Conservation (phyloP, 2,329 filamentous ascomycete genomes). For the Scopulariopsis brevicaulis region DNA sequence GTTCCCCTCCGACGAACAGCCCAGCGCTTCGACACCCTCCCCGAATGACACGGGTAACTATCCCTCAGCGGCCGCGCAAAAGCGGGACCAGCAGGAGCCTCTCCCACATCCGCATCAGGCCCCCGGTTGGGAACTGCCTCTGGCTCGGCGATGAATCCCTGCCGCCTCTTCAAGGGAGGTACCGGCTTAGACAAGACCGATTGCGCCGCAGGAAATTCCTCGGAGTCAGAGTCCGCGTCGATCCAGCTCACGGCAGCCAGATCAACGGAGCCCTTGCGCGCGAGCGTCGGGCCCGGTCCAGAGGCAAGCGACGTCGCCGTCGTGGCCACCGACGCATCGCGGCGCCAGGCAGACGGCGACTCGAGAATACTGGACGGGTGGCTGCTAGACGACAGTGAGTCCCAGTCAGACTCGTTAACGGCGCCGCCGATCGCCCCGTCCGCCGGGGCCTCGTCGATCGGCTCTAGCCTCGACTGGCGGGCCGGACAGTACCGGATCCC, state of each 20-base stretch:
- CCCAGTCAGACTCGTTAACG: slow-evolving; percentile 10
- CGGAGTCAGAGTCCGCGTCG: slow-evolving; percentile 9
- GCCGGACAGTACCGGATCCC: not conserved
- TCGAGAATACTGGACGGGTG: slow-evolving; percentile 23
- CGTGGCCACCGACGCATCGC: slow-evolving; percentile 25
- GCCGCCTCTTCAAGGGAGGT: not conserved
- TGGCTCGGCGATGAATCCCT: not conserved
- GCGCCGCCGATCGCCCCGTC: not conserved
- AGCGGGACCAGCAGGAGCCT: not conserved
- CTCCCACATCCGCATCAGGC: not conserved
- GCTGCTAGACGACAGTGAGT: slow-evolving; percentile 17
- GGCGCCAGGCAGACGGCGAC: slow-evolving; percentile 17
- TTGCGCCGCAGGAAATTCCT: not conserved
- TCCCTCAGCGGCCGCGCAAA: not conserved
- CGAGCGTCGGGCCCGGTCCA: slow-evolving; percentile 13
- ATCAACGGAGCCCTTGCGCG: slow-evolving; percentile 6
- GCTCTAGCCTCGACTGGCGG: slow-evolving; percentile 1
- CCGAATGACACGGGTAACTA: not conserved
- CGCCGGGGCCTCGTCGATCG: slow-evolving; percentile 4
- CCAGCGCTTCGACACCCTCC: not conserved
- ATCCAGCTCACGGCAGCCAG: slow-evolving; percentile 10
- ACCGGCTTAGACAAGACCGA: not conserved
- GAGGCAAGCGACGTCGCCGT: slow-evolving; percentile 26
- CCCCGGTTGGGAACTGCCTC: not conserved
- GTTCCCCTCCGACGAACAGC: not conserved